phyloP scores from a whole-genome alignment of 768 basidiomycete genomes.

The Melanogaster broomeanus region DNA sequence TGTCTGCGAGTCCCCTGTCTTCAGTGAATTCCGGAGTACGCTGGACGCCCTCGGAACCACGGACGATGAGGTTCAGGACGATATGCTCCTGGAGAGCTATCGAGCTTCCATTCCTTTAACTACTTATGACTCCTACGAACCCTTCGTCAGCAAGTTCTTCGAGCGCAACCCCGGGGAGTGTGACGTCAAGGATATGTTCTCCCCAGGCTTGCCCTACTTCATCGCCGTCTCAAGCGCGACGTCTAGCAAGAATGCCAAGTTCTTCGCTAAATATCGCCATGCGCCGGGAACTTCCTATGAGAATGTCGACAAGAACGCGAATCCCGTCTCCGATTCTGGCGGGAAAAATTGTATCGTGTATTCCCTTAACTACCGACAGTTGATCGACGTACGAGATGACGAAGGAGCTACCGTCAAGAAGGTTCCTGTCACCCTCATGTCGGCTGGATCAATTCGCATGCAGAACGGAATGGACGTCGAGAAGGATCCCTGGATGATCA shows the following conservation, averaged over 20 bases:
- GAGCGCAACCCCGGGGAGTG: not conserved
- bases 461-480: slow-evolving; percentile 13
- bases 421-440: slow-evolving; percentile 12
- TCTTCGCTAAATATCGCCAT: slow-evolving; percentile 21
- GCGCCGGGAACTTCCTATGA: slow-evolving; percentile 1
- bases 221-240: slow-evolving; percentile 20
- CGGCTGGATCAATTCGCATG: slow-evolving; percentile 20
- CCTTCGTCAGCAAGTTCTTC: slow-evolving; percentile 13
- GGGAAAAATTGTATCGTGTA: slow-evolving; percentile 24
- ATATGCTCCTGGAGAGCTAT: slow-evolving; percentile 13
- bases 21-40: slow-evolving; percentile 11
- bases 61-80: slow-evolving; percentile 2
- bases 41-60: slow-evolving; percentile 6
- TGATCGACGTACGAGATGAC: slow-evolving; percentile 8
- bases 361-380: slow-evolving; percentile 13
- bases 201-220: slow-evolving; percentile 22
- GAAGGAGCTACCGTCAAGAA: not conserved
- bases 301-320: slow-evolving; percentile 14
- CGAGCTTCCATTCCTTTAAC: slow-evolving; percentile 19
- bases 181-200: slow-evolving; percentile 23
- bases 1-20: slow-evolving; percentile 12
- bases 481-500: slow-evolving; percentile 12
- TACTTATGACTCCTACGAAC: slow-evolving; percentile 21
- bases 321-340: slow-evolving; percentile 10
- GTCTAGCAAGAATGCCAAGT: slow-evolving; percentile 16